Evolutionary conservation across 768 basidiomycete genomes (phyloP).

Genomic region (Mrakia hoshinonis): DNA sequence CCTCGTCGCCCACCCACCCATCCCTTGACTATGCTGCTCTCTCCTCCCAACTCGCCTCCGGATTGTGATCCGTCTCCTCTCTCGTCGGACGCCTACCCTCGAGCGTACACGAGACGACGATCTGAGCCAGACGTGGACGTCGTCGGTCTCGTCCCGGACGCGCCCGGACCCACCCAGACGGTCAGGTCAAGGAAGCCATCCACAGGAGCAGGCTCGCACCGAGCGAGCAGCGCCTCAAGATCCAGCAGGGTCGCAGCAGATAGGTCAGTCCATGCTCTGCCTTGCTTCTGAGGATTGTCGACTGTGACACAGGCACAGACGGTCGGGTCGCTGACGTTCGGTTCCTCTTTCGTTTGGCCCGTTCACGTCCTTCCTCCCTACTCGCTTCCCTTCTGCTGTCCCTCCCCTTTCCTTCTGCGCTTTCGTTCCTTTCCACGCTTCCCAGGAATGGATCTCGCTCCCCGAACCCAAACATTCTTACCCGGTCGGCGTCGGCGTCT

Average conservation of each 20-base stretch:
- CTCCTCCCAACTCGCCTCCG: not conserved
- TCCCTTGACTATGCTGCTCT: too few species aligned
- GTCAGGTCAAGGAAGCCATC: not conserved
- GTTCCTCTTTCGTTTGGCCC: not conserved
- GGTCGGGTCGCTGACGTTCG: slow-evolving; percentile 1
- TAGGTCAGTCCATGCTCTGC: too few species aligned
- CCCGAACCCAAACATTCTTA: not conserved
- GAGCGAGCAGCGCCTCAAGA: too few species aligned
- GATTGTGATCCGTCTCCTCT: not conserved
- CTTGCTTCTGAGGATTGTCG: not conserved
- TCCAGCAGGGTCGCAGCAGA: too few species aligned
- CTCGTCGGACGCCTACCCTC: not conserved
- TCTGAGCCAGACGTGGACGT: not conserved
- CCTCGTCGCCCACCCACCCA: too few species aligned
- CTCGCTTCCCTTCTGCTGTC: not conserved
- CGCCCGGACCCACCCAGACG: not conserved
- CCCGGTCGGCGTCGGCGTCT: not conserved
- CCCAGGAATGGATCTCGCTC: not conserved
- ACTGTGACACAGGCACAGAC: not conserved
- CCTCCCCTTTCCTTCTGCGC: not conserved
- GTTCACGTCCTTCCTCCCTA: not conserved
- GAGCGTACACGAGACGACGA: not conserved
- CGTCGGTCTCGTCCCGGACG: too few species aligned
- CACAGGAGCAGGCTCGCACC: not conserved
- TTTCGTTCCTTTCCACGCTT: not conserved